Conservation (phyloP, 2,329 filamentous ascomycete species). For the Fusarium heterosporum region DNA sequence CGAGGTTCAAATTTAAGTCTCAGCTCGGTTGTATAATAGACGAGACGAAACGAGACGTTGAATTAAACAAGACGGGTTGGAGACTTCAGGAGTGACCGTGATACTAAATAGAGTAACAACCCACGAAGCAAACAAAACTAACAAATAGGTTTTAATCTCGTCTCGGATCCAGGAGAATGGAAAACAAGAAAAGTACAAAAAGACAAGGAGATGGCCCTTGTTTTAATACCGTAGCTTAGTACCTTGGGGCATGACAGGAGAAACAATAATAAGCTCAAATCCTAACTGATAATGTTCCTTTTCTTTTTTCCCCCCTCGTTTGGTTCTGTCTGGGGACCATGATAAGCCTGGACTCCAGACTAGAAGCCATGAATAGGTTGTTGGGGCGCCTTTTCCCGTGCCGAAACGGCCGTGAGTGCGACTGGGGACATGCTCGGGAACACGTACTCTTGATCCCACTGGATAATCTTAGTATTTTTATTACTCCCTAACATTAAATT, state of each 20-base stretch:
- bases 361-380: constrained; percentile 23
- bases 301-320: background rate
- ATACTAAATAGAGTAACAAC: constrained; percentile 34
- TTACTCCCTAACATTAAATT: too few species aligned
- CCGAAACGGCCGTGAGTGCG: constrained; percentile 33
- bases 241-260: too few species aligned
- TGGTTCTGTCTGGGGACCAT: background rate
- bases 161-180: constrained; percentile 24
- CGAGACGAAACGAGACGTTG: constrained; percentile 27
- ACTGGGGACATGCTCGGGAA: constrained; percentile 15
- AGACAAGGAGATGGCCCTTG: constrained; percentile 5
- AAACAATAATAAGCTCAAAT: constrained; percentile 19
- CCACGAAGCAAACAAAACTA: constrained; percentile 10
- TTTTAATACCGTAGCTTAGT: too few species aligned
- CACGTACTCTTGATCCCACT: constrained; percentile 28
- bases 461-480: too few species aligned
- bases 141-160: constrained; percentile 29
- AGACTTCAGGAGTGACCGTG: constrained; percentile 31
- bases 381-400: constrained; percentile 36
- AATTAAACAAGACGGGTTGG: constrained; percentile 26
- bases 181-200: background rate
- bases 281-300: background rate
- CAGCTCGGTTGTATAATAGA: constrained; percentile 18
- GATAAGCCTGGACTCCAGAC: too few species aligned
- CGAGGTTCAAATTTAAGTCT: constrained; percentile 7